Evolutionary conservation across 208 protist species (phyloP), one percentile per base, ranked within the genome.

Genomic region (Zelonia costaricensis): DNA sequence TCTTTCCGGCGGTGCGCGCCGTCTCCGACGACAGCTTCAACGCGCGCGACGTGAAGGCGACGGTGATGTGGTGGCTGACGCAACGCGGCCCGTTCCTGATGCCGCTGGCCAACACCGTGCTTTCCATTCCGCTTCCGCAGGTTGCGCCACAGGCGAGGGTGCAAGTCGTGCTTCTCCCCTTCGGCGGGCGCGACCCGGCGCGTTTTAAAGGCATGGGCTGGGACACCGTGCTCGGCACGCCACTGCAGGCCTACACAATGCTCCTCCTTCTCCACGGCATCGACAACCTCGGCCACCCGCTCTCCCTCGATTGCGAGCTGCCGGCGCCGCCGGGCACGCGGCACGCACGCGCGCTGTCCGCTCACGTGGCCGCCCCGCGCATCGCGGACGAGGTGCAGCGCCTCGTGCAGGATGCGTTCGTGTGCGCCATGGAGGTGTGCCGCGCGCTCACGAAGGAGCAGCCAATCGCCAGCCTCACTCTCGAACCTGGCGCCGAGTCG

Each of bases 211-310:
- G 58, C 4, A 63, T 92, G 40, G 85, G 88, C 4, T 83, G 84
- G 74, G 81, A 94, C 58, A 74, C 71, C 23, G 62, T 74, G 8
- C 65, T 94, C 7, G 88, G 73, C n/a, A 59, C 70, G 2, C 83
- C 82, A 40, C 31, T 62, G 16, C 75, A 92, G 42, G 89, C 69
- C 20, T 74, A 86, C 38, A 87, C 75, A 1, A 62, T 92, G 67
- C 69, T 95, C 16, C 18, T 92, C 4, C 48, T 86, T 6, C 15
- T 92, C 39, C 64, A 78, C 23, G 85, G 63, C 56, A 53, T 80
- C n/a, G 58, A 65, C 28, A 36, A 43, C 27, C 33, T 74, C 30
- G 51, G 71, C 33, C 69, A 70, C 39, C 22, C 48, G 18, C 43
- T 71, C 20, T 22, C 36, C 22, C 35, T 72, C n/a, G 48, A 71